Percentiles rank a stretch among this genome's conserved stretches.
Evolutionary conservation across 371 early-diverging fungal genomes (phyloP).

Genomic region (Mucor indicus): DNA sequence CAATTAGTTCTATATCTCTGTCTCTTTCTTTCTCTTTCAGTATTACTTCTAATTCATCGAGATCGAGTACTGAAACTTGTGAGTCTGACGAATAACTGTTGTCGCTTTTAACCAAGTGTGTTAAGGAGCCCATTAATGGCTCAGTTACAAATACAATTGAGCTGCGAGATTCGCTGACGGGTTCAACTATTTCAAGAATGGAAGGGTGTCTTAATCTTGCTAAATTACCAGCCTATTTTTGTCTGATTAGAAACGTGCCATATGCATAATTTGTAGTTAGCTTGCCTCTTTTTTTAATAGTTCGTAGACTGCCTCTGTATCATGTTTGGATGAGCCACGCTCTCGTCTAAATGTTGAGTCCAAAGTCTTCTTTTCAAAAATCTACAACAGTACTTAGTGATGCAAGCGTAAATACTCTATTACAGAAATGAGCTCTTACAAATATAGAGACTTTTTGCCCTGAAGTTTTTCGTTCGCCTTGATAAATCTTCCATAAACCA

Average conservation of each 20-base stretch:
- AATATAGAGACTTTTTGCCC: constrained; percentile 62
- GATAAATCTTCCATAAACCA: constrained; percentile 67
- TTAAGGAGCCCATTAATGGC: constrained; percentile 64
- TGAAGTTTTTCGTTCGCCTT: constrained; percentile 58
- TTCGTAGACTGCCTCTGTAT: constrained; percentile 58
- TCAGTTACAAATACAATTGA: constrained; percentile 82
- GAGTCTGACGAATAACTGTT: constrained; percentile 38
- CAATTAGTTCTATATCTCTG: no score
- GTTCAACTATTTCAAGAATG: constrained; percentile 80
- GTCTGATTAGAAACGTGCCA: background rate
- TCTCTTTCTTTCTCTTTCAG: background rate
- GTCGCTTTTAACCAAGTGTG: constrained; percentile 62
- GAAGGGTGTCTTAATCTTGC: constrained; percentile 83
- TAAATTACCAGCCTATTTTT: constrained; percentile 62
- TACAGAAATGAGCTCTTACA: constrained; percentile 32
- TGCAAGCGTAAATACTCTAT: background rate
- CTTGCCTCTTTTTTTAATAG: constrained; percentile 64
- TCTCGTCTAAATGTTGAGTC: constrained; percentile 54
- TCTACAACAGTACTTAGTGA: constrained; percentile 27
- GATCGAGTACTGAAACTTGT: constrained; percentile 46
- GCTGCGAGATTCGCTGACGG: constrained; percentile 72
- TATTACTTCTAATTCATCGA: constrained; percentile 74
- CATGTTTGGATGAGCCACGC: constrained; percentile 43
- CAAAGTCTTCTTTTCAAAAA: constrained; percentile 72
- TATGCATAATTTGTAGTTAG: background rate